Base-by-base conservation (phyloP, 2,329 filamentous ascomycete genomes). In the Sporothrix pseudoabietina region DNA sequence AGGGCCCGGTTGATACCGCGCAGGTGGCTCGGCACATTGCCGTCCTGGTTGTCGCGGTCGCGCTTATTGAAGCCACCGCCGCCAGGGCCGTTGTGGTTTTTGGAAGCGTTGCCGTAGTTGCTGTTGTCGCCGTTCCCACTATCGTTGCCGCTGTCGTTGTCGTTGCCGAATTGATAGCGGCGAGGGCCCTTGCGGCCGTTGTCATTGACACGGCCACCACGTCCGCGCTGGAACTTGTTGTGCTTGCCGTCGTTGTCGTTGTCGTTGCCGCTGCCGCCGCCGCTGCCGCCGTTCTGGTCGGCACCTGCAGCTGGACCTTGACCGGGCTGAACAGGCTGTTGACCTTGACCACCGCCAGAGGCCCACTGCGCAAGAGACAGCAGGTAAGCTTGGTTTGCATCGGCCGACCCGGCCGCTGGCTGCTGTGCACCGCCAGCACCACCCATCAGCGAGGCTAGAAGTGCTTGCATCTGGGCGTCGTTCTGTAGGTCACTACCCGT, bases 1-100 rank as follows among this genome's bases (percentile, higher is more conserved):
- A 89, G 83, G 16, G 86, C 85, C 74, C 85, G 87, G 77, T 91
- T 88, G 75, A 84, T 84, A 16, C 81, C 82, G 73, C 84, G 84
- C 19, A 82, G 78, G 39, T 85, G 80, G 69, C 22, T 78, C 74
- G 68, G 78, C 71, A 73, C 77, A 10, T 69, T 73, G 41, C 84
- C 74, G 82, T 84, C 72, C 81, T 80, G 69, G 63, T 14, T 78
- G 54, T 71, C 72, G 9, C 79, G 76, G 41, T 77, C 73, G 12
- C 68, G 39, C 10, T 65, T 59, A 16, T 55, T 71, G 78, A 72
- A 54, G 77, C 63, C 63, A 69, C 30, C 14, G 68, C 49, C 22
- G 57, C 55, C 26, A 4, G 12, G 32, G 47, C 47, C 49, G 32
- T 35, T 69, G 19, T 49, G 14, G 35, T n/a, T 44, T 35, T 55